Conservation (phyloP, 129 eudicot genomes). For the Flaveria bidentis region DNA sequence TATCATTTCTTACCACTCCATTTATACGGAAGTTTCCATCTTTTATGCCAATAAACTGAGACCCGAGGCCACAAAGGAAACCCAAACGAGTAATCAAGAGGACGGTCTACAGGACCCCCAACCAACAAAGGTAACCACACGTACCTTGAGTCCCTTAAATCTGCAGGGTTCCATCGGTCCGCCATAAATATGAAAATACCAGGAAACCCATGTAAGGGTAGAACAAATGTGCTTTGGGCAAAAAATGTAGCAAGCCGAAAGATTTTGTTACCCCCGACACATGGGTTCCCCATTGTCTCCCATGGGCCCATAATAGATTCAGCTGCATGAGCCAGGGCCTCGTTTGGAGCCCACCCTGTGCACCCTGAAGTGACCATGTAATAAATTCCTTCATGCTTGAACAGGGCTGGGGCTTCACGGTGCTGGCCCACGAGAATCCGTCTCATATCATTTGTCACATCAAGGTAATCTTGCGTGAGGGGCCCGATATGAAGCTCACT, state of each 20-base stretch:
- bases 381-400: slow-evolving; percentile 86
- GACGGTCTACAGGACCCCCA: slow-evolving; percentile 83
- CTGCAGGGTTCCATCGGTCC: slow-evolving; percentile 94
- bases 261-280: slow-evolving; percentile 78
- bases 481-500: slow-evolving; percentile 92
- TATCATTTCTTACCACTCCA: slow-evolving; percentile 42
- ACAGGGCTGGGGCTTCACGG: slow-evolving; percentile 96
- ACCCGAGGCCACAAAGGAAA: slow-evolving; percentile 94
- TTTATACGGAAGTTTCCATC: slow-evolving; percentile 76
- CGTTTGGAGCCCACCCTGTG: slow-evolving; percentile 94
- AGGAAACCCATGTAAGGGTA: slow-evolving; percentile 75
- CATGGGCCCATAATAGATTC: slow-evolving; percentile 89
- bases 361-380: slow-evolving; percentile 99
- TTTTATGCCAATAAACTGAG: slow-evolving; percentile 86
- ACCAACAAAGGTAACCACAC: slow-evolving; percentile 85
- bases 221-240: slow-evolving; percentile 82
- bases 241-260: slow-evolving; percentile 73
- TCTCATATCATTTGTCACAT: slow-evolving; percentile 53
- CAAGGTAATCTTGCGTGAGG: slow-evolving; percentile 69
- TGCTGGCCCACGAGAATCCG: slow-evolving; percentile 74
- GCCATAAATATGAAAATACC: slow-evolving; percentile 83
- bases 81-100: slow-evolving; percentile 81
- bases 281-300: slow-evolving; percentile 93
- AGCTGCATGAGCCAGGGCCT: slow-evolving; percentile 82
- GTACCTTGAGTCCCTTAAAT: slow-evolving; percentile 89